Evolutionary conservation across 345 rosid species (phyloP), one percentile per base, ranked within the genome.

Genomic region (Boechera stricta): DNA sequence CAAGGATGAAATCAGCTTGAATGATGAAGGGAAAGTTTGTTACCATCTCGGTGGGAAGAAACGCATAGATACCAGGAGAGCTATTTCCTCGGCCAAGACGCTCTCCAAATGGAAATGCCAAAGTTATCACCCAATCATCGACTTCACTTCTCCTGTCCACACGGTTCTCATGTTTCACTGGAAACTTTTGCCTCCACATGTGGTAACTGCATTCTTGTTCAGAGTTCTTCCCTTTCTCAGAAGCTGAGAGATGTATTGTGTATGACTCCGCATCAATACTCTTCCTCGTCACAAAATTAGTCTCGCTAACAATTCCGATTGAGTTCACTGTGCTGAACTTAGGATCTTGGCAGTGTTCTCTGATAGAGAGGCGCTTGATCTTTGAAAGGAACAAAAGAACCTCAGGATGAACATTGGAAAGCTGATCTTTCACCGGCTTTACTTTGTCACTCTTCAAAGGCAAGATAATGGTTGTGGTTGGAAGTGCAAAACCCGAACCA

Each of bases 11-110:
- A 73, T 92, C 93, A 0, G 89, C 90, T 65, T 92, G 95, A 5
- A 92, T 86, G 3, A 92, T 85, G 63, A 90, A 90, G 0, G 93
- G 91, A 10, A 92, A 84, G 74, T 83, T 80, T 0, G 93, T 90
- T 36, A 88, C 85, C 95, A 89, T 89, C 75, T 89, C 95, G 0
- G 97, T 91, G 0, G 97, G 97, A 59, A 91, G 91, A 77, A 86
- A 91, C 0, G 95, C 93, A 56, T 87, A 91, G 58, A 89, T 77
- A 5, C 93, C 97, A 28, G 97, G 93, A 55, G 77, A 80, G 52
- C 12, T 73, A 52, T 35, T 57, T 31, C 93, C 94, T 39, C 77
- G 65, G 4, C 81, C 64, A 4, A 88, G 87, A 47, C 93, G 95
- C 60, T 88, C 83, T 28, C 84, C 82, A 16, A 10, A 55, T 5